Percentiles rank a stretch among this genome's conserved stretches.
Conservation (phyloP, 2,329 filamentous ascomycete genomes). For the Penicillium sp. region DNA sequence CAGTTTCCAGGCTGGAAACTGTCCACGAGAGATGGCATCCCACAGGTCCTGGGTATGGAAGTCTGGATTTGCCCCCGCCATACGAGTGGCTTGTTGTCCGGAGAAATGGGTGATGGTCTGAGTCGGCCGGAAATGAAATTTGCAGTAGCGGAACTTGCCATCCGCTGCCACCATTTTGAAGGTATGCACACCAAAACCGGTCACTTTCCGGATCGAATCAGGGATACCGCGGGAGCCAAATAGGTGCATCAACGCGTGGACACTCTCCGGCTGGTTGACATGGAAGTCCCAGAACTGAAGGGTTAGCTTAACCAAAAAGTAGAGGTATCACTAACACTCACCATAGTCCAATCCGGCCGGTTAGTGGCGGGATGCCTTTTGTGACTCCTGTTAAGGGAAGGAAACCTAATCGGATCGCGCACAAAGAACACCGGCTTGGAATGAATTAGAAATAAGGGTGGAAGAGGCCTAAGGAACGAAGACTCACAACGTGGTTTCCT, state of each 20-base stretch:
- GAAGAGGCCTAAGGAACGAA: background rate
- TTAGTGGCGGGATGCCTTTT: conserved; percentile 66
- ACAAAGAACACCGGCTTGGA: conserved; percentile 45
- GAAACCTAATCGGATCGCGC: conserved; percentile 46
- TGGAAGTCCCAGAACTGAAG: conserved; percentile 60
- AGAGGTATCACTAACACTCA: conserved; percentile 15
- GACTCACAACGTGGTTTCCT: conserved; percentile 23
- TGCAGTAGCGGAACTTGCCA: conserved; percentile 58
- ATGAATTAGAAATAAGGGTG: background rate
- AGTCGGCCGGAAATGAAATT: conserved; percentile 59
- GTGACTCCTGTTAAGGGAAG: conserved; percentile 56
- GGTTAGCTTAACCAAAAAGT: background rate
- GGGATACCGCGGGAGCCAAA: conserved; percentile 60
- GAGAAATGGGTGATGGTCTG: conserved; percentile 56
- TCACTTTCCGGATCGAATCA: conserved; percentile 46
- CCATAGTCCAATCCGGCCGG: conserved; percentile 61
- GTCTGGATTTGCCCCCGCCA: conserved; percentile 58
- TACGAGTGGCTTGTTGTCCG: conserved; percentile 51
- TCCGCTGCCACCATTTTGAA: conserved; percentile 36
- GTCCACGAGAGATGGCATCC: conserved; percentile 57
- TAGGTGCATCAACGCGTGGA: conserved; percentile 61
- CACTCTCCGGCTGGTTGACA: conserved; percentile 56
- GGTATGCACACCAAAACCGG: conserved; percentile 48
- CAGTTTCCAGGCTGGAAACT: conserved; percentile 58
- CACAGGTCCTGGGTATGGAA: conserved; percentile 60